Evolutionary conservation across 1,284 basidiomycete species (phyloP), one percentile per base, ranked within the genome.

Genomic region (Leucoagaricus sp.): DNA sequence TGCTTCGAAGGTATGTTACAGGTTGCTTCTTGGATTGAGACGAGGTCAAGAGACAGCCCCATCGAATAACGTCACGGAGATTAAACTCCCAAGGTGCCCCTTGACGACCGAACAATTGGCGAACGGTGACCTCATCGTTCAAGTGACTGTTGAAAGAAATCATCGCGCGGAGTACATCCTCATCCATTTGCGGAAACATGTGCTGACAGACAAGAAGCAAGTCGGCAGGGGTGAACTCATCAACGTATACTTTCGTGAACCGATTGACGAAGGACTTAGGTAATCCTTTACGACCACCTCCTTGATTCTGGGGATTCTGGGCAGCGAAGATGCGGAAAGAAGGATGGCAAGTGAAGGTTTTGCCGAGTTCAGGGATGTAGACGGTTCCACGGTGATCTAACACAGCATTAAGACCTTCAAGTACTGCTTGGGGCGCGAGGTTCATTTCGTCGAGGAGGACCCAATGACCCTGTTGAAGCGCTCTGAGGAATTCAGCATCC

Each of bases 61-160:
- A 99, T 49, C 97, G 86, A 60, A 96, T 85, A 40, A 98, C 81
- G 72, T 99, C 97, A 36, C 97, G 91, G 52, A 99, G 78, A 69
- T 99, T 99, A 79, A 99, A 98, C 69, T 99, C 97, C 97, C 97
- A 99, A 1, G 97, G 97, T 51, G 86, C 83, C 8, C 97, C 97
- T 60, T 91, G 86, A 45, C 87, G 82, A 4, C 86, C 96, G 67
- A 98, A 94, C 1, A 79, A 65, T 28, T 85, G 82, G 55, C 83
- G 83, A 28, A 85, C 69, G 64, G 86, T 85, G 3, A 91, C 85
- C 62, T 89, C 87, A 19, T 87, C 78, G 58, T 89, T 87, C 51
- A 99, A 78, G 8, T 75, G 74, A 58, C 81, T 75, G 69, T 96
- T 98, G 79, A 92, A 98, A 0, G 76, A 65, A 58, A 99, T 93